Conservation (phyloP, 2,329 filamentous ascomycete genomes). For the Camptophora hylomeconis region DNA sequence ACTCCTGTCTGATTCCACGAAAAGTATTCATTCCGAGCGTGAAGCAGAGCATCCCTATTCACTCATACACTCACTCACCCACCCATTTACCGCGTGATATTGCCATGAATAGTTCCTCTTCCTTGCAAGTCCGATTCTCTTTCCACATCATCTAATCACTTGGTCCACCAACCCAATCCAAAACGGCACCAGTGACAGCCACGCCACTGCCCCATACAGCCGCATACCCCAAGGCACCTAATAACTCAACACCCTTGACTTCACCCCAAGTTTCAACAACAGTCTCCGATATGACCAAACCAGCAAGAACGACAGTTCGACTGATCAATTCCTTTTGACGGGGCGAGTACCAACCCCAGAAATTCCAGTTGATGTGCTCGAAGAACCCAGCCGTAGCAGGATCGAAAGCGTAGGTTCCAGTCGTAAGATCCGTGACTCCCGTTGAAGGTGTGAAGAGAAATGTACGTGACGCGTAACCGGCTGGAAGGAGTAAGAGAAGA, state of each 20-base stretch:
- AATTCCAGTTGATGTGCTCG: slow-evolving; percentile 48
- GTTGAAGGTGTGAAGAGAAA: slow-evolving; percentile 58
- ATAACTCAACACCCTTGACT: slow-evolving; percentile 54
- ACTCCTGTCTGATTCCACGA: too few species aligned
- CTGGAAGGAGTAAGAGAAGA: slow-evolving; percentile 45
- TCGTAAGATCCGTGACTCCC: slow-evolving; percentile 23
- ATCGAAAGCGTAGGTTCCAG: slow-evolving; percentile 43
- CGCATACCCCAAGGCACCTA: slow-evolving; percentile 61
- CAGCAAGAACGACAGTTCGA: slow-evolving; percentile 43
- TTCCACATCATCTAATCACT: too few species aligned
- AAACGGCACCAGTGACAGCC: slow-evolving; percentile 45
- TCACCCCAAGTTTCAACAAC: slow-evolving; percentile 54
- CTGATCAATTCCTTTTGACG: slow-evolving; percentile 51
- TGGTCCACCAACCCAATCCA: slow-evolving; percentile 35
- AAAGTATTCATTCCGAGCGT: too few species aligned
- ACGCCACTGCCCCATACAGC: slow-evolving; percentile 60
- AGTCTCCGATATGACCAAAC: slow-evolving; percentile 37
- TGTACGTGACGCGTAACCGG: slow-evolving; percentile 57
- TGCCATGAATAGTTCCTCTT: too few species aligned
- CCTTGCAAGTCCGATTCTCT: too few species aligned
- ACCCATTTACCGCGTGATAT: too few species aligned
- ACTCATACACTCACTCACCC: too few species aligned
- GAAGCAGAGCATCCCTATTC: too few species aligned
- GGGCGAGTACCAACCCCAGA: slow-evolving; percentile 49
- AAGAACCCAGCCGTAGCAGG: slow-evolving; percentile 50